Percentiles rank a stretch among this genome's conserved stretches.
These are phyloP conservation scores for Pulveroboletus ravenelii DNA, from an alignment of 768 basidiomycete species.

Conservation along the genomic window DNA sequence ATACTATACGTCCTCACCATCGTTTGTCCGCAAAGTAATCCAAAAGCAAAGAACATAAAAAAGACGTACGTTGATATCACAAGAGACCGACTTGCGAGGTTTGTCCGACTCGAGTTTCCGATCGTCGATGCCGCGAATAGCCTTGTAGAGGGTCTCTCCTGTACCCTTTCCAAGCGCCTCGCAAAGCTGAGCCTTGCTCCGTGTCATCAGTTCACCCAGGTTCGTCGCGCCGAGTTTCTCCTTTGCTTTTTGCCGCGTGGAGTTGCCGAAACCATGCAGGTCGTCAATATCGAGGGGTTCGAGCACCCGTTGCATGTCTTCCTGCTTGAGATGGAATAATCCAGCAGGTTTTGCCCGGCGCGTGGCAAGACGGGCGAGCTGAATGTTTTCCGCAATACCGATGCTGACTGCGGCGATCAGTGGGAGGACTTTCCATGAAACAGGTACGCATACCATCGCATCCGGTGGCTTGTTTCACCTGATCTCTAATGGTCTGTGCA, in stretches of 20 bases:
- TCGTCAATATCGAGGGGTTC: slow-evolving; percentile 71
- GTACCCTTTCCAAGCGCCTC: slow-evolving; percentile 73
- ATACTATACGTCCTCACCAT: slow-evolving; percentile 50
- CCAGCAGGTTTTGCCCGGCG: slow-evolving; percentile 88
- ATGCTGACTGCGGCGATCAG: slow-evolving; percentile 63
- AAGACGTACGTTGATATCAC: slow-evolving; percentile 84
- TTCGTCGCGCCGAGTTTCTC: slow-evolving; percentile 72
- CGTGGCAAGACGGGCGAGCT: slow-evolving; percentile 89
- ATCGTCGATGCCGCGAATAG: slow-evolving; percentile 78
- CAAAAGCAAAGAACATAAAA: not conserved
- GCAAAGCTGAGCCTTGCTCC: slow-evolving; percentile 61
- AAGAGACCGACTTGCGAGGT: slow-evolving; percentile 85
- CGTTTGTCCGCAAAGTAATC: not conserved
- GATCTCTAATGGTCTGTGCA: slow-evolving; percentile 74
- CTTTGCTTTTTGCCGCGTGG: slow-evolving; percentile 69
- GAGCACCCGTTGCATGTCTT: slow-evolving; percentile 51
- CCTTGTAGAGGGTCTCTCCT: slow-evolving; percentile 84
- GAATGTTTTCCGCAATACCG: slow-evolving; percentile 87
- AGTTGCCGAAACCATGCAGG: slow-evolving; percentile 82
- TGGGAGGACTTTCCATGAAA: not conserved
- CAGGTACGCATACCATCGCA: slow-evolving; percentile 62
- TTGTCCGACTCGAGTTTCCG: slow-evolving; percentile 78
- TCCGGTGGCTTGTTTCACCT: slow-evolving; percentile 72
- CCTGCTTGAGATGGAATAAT: slow-evolving; percentile 65
- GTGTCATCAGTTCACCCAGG: slow-evolving; percentile 62